These are phyloP conservation scores for Tolypocladium nubicola DNA, from an alignment of 2,329 filamentous ascomycete species.

Conservation along the genomic window DNA sequence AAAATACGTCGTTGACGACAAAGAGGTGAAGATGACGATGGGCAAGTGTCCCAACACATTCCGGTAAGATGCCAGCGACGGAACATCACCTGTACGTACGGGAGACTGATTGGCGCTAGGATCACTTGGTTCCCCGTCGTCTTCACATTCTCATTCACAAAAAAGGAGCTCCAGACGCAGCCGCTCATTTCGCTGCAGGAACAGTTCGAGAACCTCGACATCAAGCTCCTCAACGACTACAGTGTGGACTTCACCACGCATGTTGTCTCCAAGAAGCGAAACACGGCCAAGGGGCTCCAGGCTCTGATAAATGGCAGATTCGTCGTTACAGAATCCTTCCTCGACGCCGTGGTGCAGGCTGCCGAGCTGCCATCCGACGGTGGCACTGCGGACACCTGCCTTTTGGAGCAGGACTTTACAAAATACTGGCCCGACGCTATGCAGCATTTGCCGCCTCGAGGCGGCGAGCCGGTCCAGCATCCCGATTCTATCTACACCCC, in stretches of 20 bases:
- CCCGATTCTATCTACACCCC: conserved; percentile 63
- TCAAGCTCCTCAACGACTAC: conserved; percentile 74
- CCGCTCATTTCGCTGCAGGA: conserved; percentile 42
- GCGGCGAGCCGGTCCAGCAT: conserved; percentile 63
- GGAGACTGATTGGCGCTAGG: conserved; percentile 25
- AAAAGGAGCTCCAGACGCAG: conserved; percentile 57
- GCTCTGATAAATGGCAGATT: conserved; percentile 72
- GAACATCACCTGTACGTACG: neutral
- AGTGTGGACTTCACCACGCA: conserved; percentile 66
- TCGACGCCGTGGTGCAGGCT: conserved; percentile 59
- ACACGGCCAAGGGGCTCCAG: conserved; percentile 78
- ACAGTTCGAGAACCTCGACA: conserved; percentile 71
- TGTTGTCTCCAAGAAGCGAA: conserved; percentile 79
- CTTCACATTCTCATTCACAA: conserved; percentile 63
- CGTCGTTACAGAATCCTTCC: conserved; percentile 64
- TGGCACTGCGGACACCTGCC: conserved; percentile 38
- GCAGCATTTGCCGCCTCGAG: conserved; percentile 61
- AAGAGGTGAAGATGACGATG: conserved; percentile 53
- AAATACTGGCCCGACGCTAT: conserved; percentile 66
- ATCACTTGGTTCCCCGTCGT: conserved; percentile 72
- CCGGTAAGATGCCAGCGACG: conserved; percentile 26
- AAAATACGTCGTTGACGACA: conserved; percentile 40
- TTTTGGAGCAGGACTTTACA: conserved; percentile 72
- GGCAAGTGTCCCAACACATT: conserved; percentile 59
- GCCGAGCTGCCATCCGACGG: conserved; percentile 36